Evolutionary conservation across 2,329 filamentous ascomycete genomes (phyloP).

Genomic region (Hypoxylon sp.): DNA sequence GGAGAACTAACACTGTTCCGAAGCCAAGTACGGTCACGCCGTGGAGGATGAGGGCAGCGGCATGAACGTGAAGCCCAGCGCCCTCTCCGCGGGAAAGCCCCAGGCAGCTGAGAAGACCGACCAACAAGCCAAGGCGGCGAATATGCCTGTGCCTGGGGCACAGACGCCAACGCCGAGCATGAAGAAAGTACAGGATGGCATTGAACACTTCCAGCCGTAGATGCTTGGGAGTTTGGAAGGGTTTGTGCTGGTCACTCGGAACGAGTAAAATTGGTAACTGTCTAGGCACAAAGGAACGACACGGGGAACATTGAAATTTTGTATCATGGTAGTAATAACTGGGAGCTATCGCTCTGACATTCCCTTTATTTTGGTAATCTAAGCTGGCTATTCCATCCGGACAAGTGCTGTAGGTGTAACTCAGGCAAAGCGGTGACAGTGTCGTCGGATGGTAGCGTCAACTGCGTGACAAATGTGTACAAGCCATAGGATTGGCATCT

Average conservation of each 20-base stretch:
- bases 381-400: not conserved
- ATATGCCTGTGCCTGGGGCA: constrained; percentile 1
- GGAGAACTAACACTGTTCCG: not conserved
- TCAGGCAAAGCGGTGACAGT: not conserved
- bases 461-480: constrained; percentile 47
- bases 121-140: not conserved
- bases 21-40: constrained; percentile 16
- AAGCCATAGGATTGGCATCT: constrained; percentile 40
- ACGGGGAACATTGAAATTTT: not conserved
- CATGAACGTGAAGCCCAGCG: constrained; percentile 6
- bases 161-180: not conserved
- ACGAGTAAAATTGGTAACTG: not conserved
- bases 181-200: constrained; percentile 2
- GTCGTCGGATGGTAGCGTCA: constrained; percentile 27
- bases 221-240: not conserved
- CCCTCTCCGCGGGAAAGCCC: not conserved
- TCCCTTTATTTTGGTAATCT: not conserved
- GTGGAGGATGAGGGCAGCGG: constrained; percentile 6
- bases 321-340: not conserved
- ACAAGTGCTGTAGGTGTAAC: not conserved
- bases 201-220: constrained; percentile 16
- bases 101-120: constrained; percentile 9
- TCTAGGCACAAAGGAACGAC: not conserved
- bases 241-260: not conserved
- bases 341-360: not conserved